Evolutionary conservation across 257 asterid species (phyloP), one percentile per base, ranked within the genome.

Genomic region (Solanum paucissectum): DNA sequence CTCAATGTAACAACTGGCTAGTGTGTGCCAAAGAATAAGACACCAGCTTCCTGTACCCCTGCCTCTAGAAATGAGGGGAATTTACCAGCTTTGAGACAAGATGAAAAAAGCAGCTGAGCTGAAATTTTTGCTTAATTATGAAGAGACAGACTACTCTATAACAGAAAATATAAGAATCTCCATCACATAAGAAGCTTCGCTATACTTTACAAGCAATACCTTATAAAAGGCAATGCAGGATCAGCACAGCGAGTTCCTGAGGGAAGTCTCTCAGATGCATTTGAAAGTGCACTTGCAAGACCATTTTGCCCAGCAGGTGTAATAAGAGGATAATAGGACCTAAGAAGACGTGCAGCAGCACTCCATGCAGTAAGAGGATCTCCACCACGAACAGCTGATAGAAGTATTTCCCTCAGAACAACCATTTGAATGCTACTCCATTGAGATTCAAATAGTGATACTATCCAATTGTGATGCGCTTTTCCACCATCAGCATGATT

Each of bases 401-500:
- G 91, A 89, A 97, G 96, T 91, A 97, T 95, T 92, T 97, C 99
- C 88, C 99, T 91, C 88, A 97, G 94, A 88, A 97, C 99, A 85
- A 97, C 99, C 99, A 97, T 95, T 93, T 97, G 99, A 88, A 97
- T 96, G 86, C 98, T 97, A 92, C 99, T 95, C 99, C 99, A 97
- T 81, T 97, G 99, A 83, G 98, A 95, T 90, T 94, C 99, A 86
- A 97, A 97, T 73, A 95, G 93, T 82, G 98, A 94, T 88, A 95
- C 96, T 84, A 97, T 88, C 72, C 94, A 93, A 91, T 93, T 94
- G 88, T 95, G 98, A 91, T 95, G 96, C 90, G 90, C 90, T 94
- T 95, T 97, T 55, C 94, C 95, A 83, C 95, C 98, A 90, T 95
- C 98, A 36, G 92, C 89, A 87, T 90, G 90, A 91, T 88, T 86